Evolutionary conservation across 2,329 filamentous ascomycete genomes (phyloP).

Genomic region (Apiospora aurea): DNA sequence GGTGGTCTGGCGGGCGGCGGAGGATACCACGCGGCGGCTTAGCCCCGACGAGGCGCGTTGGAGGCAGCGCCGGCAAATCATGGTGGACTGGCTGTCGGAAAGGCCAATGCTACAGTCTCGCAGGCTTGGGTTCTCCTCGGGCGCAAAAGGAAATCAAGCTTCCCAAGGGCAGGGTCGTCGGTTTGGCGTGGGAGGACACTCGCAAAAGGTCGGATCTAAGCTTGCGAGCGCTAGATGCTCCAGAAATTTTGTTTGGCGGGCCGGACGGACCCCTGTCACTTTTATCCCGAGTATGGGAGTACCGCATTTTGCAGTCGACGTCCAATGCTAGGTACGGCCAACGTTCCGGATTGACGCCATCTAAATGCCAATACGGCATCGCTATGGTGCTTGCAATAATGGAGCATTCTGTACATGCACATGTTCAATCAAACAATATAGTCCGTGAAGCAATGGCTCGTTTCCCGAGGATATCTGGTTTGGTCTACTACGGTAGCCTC

Average conservation of each 20-base stretch:
- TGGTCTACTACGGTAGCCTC: neutral
- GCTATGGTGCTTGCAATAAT: neutral
- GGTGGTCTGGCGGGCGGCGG: constrained; percentile 25
- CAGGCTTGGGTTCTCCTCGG: neutral
- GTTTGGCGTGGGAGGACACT: constrained; percentile 1
- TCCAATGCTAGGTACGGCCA: neutral
- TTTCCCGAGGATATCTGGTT: neutral
- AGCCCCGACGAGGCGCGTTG: constrained; percentile 48
- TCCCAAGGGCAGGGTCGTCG: neutral
- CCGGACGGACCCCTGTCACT: constrained; percentile 12
- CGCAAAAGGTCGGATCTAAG: neutral
- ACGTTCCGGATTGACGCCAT: neutral
- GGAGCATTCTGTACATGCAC: neutral
- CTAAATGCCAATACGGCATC: neutral
- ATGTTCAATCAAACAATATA: neutral
- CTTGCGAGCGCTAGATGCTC: constrained; percentile 27
- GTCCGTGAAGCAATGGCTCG: neutral
- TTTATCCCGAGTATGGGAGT: neutral
- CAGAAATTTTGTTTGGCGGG: constrained; percentile 40
- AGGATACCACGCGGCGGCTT: constrained; percentile 1
- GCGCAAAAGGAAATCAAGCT: neutral
- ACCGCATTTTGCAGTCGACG: neutral
- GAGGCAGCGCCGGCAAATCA: constrained; percentile 58
- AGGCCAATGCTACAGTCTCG: neutral
- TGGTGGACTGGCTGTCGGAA: constrained; percentile 29